These are phyloP conservation scores for Taphrina deformans DNA, from an alignment of 1,139 yeast genomes.

Conservation along the genomic window DNA sequence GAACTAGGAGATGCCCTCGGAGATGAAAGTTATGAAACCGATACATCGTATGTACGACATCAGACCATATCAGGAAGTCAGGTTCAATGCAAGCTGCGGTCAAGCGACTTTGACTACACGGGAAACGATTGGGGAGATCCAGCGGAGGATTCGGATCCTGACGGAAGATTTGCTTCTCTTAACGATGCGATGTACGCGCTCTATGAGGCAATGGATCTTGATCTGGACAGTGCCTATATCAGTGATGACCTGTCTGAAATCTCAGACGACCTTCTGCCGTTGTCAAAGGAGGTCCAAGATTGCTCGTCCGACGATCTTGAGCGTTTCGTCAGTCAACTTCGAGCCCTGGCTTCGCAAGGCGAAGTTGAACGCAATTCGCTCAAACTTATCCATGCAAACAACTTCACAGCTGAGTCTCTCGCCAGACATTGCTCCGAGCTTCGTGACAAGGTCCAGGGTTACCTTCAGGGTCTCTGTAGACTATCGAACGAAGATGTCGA, in stretches of 20 bases:
- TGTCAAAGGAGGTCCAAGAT: not conserved
- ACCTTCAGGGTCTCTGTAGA: not conserved
- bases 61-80: too few species aligned
- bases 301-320: not conserved
- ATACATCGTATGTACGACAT: not conserved
- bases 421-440: not conserved
- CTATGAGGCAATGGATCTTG: not conserved
- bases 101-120: not conserved
- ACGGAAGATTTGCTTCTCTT: not conserved
- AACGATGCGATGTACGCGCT: constrained; percentile 1
- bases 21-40: constrained; percentile 9
- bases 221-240: constrained; percentile 9
- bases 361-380: not conserved
- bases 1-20: constrained; percentile 1
- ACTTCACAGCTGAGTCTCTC: not conserved
- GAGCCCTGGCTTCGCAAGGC: not conserved
- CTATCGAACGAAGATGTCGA: not conserved
- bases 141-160: constrained; percentile 18
- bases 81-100: too few species aligned
- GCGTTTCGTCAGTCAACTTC: not conserved
- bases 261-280: not conserved
- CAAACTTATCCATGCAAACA: not conserved
- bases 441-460: not conserved
- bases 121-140: constrained; percentile 20
- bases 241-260: not conserved